Conservation (phyloP, 2,329 filamentous ascomycete genomes). For the Pseudohalonectria lignicola region DNA sequence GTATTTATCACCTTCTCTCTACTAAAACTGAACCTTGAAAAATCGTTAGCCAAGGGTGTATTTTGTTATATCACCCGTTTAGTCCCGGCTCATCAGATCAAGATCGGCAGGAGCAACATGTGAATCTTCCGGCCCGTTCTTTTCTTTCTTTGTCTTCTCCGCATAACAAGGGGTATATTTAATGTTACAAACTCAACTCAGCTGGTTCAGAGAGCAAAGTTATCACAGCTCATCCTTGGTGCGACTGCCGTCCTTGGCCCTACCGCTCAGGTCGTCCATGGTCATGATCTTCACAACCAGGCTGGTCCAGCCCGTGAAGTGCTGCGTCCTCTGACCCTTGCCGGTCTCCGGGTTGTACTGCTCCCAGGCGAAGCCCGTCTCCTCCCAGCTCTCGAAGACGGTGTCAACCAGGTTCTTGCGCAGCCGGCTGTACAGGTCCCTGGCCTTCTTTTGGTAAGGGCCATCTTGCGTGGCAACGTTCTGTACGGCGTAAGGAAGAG, state of each 20-base stretch:
- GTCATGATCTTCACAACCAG: constrained; percentile 95
- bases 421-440: constrained; percentile 63
- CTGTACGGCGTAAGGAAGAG: constrained; percentile 23
- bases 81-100: no score
- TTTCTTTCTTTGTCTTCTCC: no score
- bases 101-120: no score
- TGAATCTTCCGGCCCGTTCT: no score
- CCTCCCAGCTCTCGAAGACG: constrained; percentile 76
- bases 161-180: no score
- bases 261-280: constrained; percentile 59
- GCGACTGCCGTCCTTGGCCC: constrained; percentile 13
- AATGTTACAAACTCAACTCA: no score
- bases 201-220: no score
- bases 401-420: constrained; percentile 81
- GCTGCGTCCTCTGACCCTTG: constrained; percentile 86
- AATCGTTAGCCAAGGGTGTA: no score
- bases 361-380: constrained; percentile 96
- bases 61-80: no score
- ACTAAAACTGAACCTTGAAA: no score
- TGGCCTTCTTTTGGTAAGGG: constrained; percentile 57
- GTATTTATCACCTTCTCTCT: no score
- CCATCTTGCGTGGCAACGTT: constrained; percentile 54
- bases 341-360: constrained; percentile 95
- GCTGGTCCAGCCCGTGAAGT: constrained; percentile 99
- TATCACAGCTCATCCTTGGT: constrained; percentile 36